These are phyloP conservation scores for Solanum corneliomulleri DNA, from an alignment of 257 asterid genomes.

Conservation along the genomic window DNA sequence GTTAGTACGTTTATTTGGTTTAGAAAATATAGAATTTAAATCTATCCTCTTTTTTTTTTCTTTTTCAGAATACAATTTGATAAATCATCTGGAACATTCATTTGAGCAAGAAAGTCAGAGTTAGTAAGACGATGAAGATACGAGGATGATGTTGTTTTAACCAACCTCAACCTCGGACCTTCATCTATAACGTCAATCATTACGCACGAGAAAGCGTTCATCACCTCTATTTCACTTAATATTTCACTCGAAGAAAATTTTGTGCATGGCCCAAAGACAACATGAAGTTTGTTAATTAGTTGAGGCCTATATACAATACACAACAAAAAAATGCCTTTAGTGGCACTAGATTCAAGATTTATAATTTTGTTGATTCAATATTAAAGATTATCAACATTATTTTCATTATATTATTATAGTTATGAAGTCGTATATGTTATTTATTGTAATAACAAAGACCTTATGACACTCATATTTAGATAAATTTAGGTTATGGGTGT, in stretches of 20 bases:
- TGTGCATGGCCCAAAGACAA: not conserved
- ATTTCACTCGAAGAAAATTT: not conserved
- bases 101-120: slow-evolving; percentile 39
- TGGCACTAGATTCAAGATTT: not conserved
- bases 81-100: slow-evolving; percentile 34
- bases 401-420: not conserved
- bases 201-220: not conserved
- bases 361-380: not conserved
- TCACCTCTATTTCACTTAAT: not conserved
- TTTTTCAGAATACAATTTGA: slow-evolving; percentile 4
- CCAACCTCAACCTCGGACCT: slow-evolving; percentile 41
- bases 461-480: not conserved
- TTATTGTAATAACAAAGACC: not conserved
- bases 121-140: slow-evolving; percentile 9
- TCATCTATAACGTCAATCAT: slow-evolving; percentile 2
- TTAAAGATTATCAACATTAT: not conserved
- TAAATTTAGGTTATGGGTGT: not conserved
- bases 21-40: not conserved
- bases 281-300: not conserved
- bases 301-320: not conserved
- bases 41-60: not conserved
- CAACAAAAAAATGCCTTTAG: not conserved
- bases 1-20: not conserved
- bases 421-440: not conserved
- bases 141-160: not conserved